Percentiles rank a stretch among this genome's conserved stretches.
Evolutionary conservation across 345 rosid genomes (phyloP).

Genomic region (Gossypium mustelinum): DNA sequence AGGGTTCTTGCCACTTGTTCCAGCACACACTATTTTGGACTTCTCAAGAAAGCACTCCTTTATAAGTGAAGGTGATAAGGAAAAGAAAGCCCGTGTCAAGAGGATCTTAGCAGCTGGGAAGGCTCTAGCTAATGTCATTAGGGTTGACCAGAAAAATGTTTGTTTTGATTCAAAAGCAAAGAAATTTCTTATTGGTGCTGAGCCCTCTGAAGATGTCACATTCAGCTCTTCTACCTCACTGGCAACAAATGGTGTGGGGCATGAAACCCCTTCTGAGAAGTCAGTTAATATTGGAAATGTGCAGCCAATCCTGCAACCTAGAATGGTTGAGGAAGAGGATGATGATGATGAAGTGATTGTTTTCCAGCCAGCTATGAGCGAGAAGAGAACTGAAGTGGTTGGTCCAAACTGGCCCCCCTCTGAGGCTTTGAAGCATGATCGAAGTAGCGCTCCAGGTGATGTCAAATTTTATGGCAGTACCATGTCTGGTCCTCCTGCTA

Average conservation of each 20-base stretch:
- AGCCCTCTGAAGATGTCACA: conserved; percentile 39
- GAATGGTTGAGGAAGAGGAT: conserved; percentile 55
- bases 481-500: conserved; percentile 39
- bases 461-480: conserved; percentile 35
- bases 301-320: conserved; percentile 35
- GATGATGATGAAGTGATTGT: conserved; percentile 92
- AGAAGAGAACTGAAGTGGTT: conserved; percentile 48
- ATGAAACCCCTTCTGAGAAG: conserved; percentile 34
- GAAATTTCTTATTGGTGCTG: conserved; percentile 73
- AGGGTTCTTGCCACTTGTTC: conserved; percentile 84
- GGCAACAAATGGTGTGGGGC: conserved; percentile 30
- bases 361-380: conserved; percentile 79
- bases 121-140: conserved; percentile 57
- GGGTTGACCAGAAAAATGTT: conserved; percentile 53
- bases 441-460: conserved; percentile 34
- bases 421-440: conserved; percentile 46
- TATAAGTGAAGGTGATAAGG: conserved; percentile 59
- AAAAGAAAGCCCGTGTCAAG: conserved; percentile 59
- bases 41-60: conserved; percentile 71
- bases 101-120: conserved; percentile 91
- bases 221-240: conserved; percentile 29
- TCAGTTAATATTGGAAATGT: conserved; percentile 22
- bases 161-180: conserved; percentile 63
- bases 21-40: conserved; percentile 83
- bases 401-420: conserved; percentile 34